Evolutionary conservation across 2,329 filamentous ascomycete species (phyloP).

Genomic region (Cryphonectria radicalis): DNA sequence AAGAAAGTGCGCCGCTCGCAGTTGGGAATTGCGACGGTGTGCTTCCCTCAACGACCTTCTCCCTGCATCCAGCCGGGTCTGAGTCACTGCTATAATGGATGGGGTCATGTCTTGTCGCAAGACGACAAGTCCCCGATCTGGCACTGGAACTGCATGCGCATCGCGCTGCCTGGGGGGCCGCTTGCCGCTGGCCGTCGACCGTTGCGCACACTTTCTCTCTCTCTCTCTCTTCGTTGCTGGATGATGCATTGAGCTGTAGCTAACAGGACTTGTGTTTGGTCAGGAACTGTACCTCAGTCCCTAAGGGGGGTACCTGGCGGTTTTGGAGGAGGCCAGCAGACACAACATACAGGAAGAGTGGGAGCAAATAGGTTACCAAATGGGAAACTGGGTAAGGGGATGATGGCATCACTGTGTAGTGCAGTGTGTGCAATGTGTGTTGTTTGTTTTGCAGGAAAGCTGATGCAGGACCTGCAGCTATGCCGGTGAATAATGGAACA

Average conservation of each 20-base stretch:
- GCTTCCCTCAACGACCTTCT: neutral
- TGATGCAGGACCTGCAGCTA: constrained; percentile 26
- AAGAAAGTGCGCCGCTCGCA: constrained; percentile 9
- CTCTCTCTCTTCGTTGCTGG: neutral
- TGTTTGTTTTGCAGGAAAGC: constrained; percentile 23
- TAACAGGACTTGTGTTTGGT: constrained; percentile 21
- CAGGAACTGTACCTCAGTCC: constrained; percentile 65
- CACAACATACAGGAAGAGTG: constrained; percentile 58
- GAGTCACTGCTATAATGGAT: neutral
- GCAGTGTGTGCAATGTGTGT: constrained; percentile 5
- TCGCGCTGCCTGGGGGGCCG: neutral
- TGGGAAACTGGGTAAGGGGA: constrained; percentile 64
- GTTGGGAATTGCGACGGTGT: constrained; percentile 2
- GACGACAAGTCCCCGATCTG: neutral
- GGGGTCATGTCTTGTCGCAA: neutral
- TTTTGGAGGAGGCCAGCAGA: constrained; percentile 63
- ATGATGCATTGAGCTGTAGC: constrained; percentile 9
- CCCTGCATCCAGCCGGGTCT: neutral
- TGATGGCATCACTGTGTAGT: constrained; percentile 14
- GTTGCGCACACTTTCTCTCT: neutral
- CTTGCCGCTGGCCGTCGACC: neutral
- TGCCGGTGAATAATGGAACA: constrained; percentile 53
- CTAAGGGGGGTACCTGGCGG: constrained; percentile 65
- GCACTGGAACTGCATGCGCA: neutral
- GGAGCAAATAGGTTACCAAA: constrained; percentile 65